Base-by-base conservation (phyloP, 78 protist species). In the Cyanophora paradoxa region DNA sequence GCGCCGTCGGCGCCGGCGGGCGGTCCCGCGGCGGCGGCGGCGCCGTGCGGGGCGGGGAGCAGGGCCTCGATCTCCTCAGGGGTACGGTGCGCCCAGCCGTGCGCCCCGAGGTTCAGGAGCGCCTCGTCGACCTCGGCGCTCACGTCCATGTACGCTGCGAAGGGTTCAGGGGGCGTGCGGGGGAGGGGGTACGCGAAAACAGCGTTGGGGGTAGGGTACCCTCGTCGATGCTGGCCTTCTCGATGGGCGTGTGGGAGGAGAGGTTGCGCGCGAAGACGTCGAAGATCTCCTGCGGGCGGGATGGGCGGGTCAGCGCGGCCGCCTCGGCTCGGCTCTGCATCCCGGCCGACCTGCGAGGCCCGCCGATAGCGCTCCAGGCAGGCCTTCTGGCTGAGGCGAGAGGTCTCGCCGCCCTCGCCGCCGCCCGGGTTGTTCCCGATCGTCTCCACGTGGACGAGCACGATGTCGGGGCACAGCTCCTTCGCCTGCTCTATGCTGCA, bases 141-240 rank as follows among this genome's bases (percentile, higher is more conserved):
- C 37, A 56, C 48, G n/a, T 71, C 76, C 14, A 57, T 1, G 52
- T n/a, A 71, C n/a, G 39, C n/a, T n/a, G n/a, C n/a, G n/a, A n/a
- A n/a, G n/a, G n/a, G n/a, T n/a, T n/a, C n/a, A n/a, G n/a, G n/a
- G n/a, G n/a, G n/a, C n/a, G n/a, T n/a, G n/a, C n/a, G n/a, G n/a
- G n/a, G n/a, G n/a, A n/a, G n/a, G n/a, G n/a, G n/a, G n/a, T n/a
- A n/a, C n/a, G n/a, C n/a, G n/a, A n/a, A n/a, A n/a, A n/a, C n/a
- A n/a, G n/a, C n/a, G n/a, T n/a, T n/a, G n/a, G n/a, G n/a, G n/a
- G n/a, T n/a, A n/a, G n/a, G n/a, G n/a, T n/a, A n/a, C n/a, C 48
- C 65, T 71, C 76, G 52, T 71, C 76, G 56, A 56, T 3, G 34
- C 58, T 8, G 14, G 39, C 76, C 76, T 56, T 52, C 65, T 71